Conservation (phyloP, 1,284 basidiomycete genomes). For the Rhodotorula sp. region DNA sequence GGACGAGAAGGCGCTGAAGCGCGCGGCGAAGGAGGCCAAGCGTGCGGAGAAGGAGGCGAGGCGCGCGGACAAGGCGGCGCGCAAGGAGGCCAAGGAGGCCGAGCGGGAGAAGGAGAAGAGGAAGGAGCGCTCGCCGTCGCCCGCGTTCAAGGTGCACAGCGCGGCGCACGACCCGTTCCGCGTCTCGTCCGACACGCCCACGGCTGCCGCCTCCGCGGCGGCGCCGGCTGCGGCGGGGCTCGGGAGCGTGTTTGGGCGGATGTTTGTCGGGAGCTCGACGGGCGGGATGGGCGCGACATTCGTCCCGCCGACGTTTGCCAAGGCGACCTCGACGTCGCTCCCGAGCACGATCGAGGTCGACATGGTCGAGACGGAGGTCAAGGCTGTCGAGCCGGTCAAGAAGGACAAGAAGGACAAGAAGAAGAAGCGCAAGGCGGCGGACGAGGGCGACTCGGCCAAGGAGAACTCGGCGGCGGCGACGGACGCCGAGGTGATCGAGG, state of each 20-base stretch:
- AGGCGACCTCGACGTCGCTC: neutral
- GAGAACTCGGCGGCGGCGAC: constrained; percentile 14
- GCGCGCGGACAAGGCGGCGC: constrained; percentile 8
- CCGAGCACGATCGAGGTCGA: neutral
- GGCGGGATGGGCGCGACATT: constrained; percentile 34
- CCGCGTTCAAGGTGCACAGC: constrained; percentile 28
- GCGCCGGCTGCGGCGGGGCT: constrained; percentile 2
- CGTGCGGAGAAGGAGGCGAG: constrained; percentile 15
- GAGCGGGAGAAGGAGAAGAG: too few species aligned
- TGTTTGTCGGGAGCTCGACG: constrained; percentile 18
- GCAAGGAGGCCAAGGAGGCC: constrained; percentile 2
- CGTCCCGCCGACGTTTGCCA: neutral
- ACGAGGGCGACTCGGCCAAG: neutral
- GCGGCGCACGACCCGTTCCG: constrained; percentile 25
- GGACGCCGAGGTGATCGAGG: constrained; percentile 19
- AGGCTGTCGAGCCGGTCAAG: constrained; percentile 6
- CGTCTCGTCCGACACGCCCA: constrained; percentile 8
- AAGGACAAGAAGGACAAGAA: constrained; percentile 6
- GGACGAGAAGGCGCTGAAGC: constrained; percentile 18
- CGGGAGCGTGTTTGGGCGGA: constrained; percentile 9
- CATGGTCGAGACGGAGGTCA: constrained; percentile 2
- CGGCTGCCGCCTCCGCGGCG: neutral
- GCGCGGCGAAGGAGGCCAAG: constrained; percentile 17
- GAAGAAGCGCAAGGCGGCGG: constrained; percentile 5
- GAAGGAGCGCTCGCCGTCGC: constrained; percentile 2